These are phyloP conservation scores for Alisma plantagoaquatica DNA, from an alignment of 106 monocot genomes.

Conservation along the genomic window DNA sequence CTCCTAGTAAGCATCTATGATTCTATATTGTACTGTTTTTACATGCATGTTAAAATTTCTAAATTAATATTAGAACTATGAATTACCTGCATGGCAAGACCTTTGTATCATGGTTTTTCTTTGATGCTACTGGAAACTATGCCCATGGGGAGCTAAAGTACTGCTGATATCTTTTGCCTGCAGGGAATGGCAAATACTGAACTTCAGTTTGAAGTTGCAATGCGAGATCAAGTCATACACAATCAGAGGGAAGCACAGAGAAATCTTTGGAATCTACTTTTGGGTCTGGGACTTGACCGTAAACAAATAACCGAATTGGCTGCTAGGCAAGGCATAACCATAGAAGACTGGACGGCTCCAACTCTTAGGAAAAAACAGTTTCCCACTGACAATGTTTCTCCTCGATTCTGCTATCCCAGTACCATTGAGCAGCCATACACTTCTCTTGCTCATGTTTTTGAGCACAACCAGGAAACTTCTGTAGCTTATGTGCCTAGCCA, in stretches of 20 bases:
- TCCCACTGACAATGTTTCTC: conserved; percentile 11
- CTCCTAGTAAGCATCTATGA: conserved; percentile 51
- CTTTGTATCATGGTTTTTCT: too few species aligned
- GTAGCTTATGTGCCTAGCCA: conserved; percentile 22
- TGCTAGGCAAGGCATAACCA: conserved; percentile 66
- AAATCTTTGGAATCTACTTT: conserved; percentile 83
- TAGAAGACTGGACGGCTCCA: conserved; percentile 60
- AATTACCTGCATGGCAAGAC: too few species aligned
- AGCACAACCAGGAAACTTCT: conserved; percentile 46
- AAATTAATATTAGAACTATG: too few species aligned
- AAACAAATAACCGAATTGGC: conserved; percentile 69
- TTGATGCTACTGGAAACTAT: too few species aligned
- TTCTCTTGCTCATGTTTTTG: conserved; percentile 30
- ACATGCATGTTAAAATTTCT: not conserved
- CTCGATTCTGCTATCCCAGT: conserved; percentile 4
- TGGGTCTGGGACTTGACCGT: conserved; percentile 75
- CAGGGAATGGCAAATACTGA: conserved; percentile 94
- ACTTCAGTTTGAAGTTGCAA: conserved; percentile 98
- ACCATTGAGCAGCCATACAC: conserved; percentile 14
- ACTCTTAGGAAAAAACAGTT: conserved; percentile 17
- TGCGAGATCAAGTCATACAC: conserved; percentile 91
- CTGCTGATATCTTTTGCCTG: not conserved
- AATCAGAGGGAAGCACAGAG: conserved; percentile 78
- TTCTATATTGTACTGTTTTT: not conserved
- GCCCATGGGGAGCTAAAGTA: too few species aligned